Evolutionary conservation across 495 filamentous ascomycete species (phyloP).

Genomic region (Apiosordaria backusii): DNA sequence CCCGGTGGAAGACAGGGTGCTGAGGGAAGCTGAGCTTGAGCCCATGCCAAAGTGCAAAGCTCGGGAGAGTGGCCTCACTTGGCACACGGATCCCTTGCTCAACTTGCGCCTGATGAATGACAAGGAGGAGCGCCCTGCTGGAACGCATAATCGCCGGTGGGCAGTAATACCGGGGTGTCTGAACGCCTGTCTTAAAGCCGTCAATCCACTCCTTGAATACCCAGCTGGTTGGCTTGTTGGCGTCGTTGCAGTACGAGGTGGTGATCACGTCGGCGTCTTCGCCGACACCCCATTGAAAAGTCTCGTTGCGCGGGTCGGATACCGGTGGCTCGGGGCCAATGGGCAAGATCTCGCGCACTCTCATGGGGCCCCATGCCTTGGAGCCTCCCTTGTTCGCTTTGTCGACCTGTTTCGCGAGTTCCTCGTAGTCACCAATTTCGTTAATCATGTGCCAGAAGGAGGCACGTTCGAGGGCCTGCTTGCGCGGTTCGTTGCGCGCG

Average conservation of each 20-base stretch:
- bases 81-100: conserved; percentile 29
- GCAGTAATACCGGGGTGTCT: conserved; percentile 34
- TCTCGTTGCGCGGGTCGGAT: conserved; percentile 39
- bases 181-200: conserved; percentile 36
- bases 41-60: conserved; percentile 42
- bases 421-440: conserved; percentile 26
- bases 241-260: conserved; percentile 51
- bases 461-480: conserved; percentile 35
- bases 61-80: conserved; percentile 38
- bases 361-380: conserved; percentile 60
- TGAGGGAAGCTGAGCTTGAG: conserved; percentile 40
- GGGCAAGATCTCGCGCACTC: conserved; percentile 47
- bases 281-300: conserved; percentile 57
- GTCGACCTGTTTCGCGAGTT: conserved; percentile 27
- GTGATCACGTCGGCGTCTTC: conserved; percentile 56
- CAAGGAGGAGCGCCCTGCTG: conserved; percentile 26
- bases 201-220: conserved; percentile 42
- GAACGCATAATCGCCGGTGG: conserved; percentile 34
- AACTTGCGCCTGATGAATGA: conserved; percentile 32
- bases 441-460: conserved; percentile 39
- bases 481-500: conserved; percentile 54
- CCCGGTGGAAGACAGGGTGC: conserved; percentile 32
- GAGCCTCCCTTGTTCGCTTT: conserved; percentile 23
- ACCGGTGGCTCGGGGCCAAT: conserved; percentile 44
- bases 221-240: conserved; percentile 44